These are phyloP conservation scores for Scytalidium lignicola DNA, from an alignment of 2,329 filamentous ascomycete species.

Conservation along the genomic window DNA sequence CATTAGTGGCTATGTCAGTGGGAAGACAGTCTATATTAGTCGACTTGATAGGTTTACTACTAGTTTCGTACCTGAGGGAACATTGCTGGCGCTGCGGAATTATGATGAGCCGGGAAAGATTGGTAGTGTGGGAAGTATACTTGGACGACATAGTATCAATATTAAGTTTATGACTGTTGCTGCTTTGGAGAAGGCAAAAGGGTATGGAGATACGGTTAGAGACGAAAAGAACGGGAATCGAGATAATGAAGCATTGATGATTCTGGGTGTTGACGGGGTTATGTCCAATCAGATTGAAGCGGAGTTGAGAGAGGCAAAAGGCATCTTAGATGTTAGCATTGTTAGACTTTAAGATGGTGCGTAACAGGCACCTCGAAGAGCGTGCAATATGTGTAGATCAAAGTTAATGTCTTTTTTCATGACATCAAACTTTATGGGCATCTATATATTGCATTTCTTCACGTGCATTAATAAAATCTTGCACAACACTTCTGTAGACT, in stretches of 20 bases:
- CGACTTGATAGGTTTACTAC: conserved; percentile 69
- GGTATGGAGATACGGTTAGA: conserved; percentile 10
- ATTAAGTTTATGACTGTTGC: conserved; percentile 77
- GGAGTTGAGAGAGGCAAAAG: conserved; percentile 43
- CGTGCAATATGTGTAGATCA: no score
- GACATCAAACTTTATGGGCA: no score
- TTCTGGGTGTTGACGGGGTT: conserved; percentile 64
- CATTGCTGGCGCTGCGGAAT: conserved; percentile 72
- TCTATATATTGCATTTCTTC: no score
- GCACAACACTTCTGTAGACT: no score
- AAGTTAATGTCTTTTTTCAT: no score
- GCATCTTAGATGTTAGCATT: conserved; percentile 51
- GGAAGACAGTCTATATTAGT: conserved; percentile 62
- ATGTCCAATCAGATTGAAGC: conserved; percentile 53
- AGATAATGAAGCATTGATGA: conserved; percentile 72
- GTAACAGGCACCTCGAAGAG: no score
- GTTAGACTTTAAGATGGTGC: conserved; percentile 30
- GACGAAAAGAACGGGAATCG: conserved; percentile 26
- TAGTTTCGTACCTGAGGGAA: conserved; percentile 68
- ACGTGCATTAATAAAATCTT: no score
- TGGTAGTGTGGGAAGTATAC: conserved; percentile 66
- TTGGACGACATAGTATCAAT: conserved; percentile 69
- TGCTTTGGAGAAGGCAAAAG: conserved; percentile 32
- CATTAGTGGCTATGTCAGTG: conserved; percentile 63
- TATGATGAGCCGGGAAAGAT: conserved; percentile 81